These are phyloP conservation scores for Nakazawaea holstii DNA, from an alignment of 805 yeast species.

Conservation along the genomic window DNA sequence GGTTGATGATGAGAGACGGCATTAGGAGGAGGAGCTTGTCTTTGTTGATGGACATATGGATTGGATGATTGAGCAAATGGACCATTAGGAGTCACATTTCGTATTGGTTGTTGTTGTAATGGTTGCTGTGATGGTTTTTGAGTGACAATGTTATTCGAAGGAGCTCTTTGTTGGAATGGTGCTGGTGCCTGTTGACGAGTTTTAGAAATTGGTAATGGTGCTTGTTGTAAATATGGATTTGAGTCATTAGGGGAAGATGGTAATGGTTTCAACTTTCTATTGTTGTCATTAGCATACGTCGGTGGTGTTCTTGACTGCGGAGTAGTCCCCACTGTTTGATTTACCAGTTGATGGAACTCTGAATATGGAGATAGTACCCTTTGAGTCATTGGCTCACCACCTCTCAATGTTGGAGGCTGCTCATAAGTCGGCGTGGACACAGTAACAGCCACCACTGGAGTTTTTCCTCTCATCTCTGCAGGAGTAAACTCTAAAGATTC, in stretches of 20 bases:
- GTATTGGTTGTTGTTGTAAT: conserved; percentile 8
- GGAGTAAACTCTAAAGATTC: conserved; percentile 4
- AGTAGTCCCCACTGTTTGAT: conserved; percentile 19
- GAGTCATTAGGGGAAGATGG: conserved; percentile 15
- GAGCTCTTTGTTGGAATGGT: conserved; percentile 18
- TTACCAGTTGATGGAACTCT: conserved; percentile 26
- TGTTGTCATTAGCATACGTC: background rate
- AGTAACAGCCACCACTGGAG: conserved; percentile 3
- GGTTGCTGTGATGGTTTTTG: conserved; percentile 12
- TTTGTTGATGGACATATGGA: conserved; percentile 6
- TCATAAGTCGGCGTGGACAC: conserved; percentile 4
- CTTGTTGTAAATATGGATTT: conserved; percentile 15
- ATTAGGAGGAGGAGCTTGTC: conserved; percentile 5
- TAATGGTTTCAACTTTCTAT: conserved; percentile 4
- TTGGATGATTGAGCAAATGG: background rate
- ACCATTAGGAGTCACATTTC: conserved; percentile 1
- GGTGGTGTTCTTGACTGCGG: background rate
- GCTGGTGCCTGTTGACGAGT: conserved; percentile 10
- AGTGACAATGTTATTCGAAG: conserved; percentile 19
- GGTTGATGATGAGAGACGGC: too few relatives aligned
- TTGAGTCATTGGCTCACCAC: conserved; percentile 16
- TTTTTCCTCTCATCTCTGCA: background rate
- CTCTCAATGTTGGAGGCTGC: conserved; percentile 18
- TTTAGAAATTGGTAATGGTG: conserved; percentile 14
- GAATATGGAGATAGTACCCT: conserved; percentile 30